Conservation (phyloP, 2,329 filamentous ascomycete species). For the Fusarium verticillioides region DNA sequence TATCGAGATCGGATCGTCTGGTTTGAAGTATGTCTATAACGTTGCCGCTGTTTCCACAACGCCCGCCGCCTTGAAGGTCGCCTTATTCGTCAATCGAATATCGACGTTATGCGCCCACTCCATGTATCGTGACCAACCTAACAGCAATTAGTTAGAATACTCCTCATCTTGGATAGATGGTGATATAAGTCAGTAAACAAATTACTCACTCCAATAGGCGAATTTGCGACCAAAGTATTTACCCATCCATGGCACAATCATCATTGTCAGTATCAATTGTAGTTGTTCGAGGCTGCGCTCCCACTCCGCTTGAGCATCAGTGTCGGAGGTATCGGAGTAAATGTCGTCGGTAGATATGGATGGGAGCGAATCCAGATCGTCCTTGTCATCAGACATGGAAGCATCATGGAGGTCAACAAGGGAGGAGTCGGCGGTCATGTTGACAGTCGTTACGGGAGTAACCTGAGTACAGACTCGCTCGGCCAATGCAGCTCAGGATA, state of each 20-base stretch:
- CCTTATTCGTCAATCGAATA: conserved; percentile 72
- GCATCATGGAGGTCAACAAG: conserved; percentile 62
- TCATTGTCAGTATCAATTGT: conserved; percentile 92
- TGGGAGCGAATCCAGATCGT: conserved; percentile 72
- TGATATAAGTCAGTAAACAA: neutral
- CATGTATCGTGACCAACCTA: conserved; percentile 95
- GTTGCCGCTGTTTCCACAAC: conserved; percentile 69
- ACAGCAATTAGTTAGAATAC: conserved; percentile 21
- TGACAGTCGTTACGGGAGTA: neutral
- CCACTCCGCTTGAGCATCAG: conserved; percentile 95
- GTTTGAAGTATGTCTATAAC: conserved; percentile 51
- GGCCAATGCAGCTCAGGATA: neutral
- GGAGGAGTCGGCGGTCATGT: conserved; percentile 59
- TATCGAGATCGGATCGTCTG: neutral
- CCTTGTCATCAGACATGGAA: conserved; percentile 59
- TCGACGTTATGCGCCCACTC: conserved; percentile 90
- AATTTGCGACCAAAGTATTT: conserved; percentile 96
- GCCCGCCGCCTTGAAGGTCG: conserved; percentile 71
- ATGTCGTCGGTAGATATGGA: conserved; percentile 69
- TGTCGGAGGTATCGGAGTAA: conserved; percentile 67
- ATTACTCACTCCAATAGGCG: conserved; percentile 88
- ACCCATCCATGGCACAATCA: conserved; percentile 90
- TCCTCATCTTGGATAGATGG: neutral
- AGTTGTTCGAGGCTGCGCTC: conserved; percentile 93
- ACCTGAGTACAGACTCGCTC: neutral